phyloP scores from a whole-genome alignment of 257 asterid species.

The Henckelia pumila region DNA sequence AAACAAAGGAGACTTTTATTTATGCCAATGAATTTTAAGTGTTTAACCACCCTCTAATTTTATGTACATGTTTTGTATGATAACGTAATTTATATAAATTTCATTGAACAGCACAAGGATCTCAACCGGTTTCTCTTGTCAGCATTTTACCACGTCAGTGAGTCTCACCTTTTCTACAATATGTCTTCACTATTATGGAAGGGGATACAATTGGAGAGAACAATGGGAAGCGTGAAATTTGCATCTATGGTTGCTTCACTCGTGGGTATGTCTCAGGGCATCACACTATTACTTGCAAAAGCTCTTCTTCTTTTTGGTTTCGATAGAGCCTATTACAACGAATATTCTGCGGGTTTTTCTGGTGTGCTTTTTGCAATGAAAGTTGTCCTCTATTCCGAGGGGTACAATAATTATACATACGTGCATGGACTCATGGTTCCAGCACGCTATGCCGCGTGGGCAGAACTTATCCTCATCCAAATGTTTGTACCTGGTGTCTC shows the following conservation, averaged over 20 bases:
- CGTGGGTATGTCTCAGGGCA: constrained; percentile 79
- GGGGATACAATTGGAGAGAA: constrained; percentile 72
- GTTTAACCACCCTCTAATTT: neutral
- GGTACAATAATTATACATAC: constrained; percentile 53
- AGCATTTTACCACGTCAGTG: constrained; percentile 55
- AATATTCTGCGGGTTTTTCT: constrained; percentile 82
- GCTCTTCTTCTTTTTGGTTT: constrained; percentile 56
- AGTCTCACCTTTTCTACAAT: constrained; percentile 83
- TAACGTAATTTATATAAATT: no score
- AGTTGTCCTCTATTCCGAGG: constrained; percentile 63
- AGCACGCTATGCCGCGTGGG: constrained; percentile 91
- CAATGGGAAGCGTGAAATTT: constrained; percentile 77
- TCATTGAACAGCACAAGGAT: no score
- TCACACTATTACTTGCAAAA: constrained; percentile 69
- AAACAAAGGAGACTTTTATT: constrained; percentile 1
- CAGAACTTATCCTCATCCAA: constrained; percentile 78
- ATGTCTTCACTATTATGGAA: constrained; percentile 94
- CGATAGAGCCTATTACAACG: constrained; percentile 62
- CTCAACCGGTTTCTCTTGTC: no score
- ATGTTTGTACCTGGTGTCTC: constrained; percentile 91
- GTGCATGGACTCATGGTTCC: constrained; percentile 79
- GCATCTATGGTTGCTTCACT: constrained; percentile 74
- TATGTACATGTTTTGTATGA: neutral
- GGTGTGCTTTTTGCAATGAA: constrained; percentile 98
- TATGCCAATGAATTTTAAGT: neutral